These are phyloP conservation scores for Penicillium hesseltinei DNA, from an alignment of 2,329 filamentous ascomycete genomes.

Conservation along the genomic window DNA sequence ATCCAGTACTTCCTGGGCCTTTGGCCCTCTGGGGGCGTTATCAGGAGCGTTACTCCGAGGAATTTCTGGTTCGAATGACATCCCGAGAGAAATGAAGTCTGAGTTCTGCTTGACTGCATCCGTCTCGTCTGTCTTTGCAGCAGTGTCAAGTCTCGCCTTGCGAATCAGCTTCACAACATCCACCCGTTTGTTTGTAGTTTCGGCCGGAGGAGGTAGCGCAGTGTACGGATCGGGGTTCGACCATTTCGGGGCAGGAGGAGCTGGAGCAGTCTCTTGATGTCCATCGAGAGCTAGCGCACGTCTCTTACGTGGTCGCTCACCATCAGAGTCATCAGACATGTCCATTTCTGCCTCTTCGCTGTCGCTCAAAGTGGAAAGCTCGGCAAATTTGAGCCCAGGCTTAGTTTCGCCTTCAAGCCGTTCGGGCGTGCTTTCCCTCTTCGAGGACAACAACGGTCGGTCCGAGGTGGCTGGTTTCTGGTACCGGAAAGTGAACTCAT, in stretches of 20 bases:
- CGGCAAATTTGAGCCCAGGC: slow-evolving; percentile 35
- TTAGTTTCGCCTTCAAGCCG: slow-evolving; percentile 30
- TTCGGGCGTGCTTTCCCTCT: slow-evolving; percentile 39
- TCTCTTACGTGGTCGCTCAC: slow-evolving; percentile 41
- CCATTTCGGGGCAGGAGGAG: slow-evolving; percentile 66
- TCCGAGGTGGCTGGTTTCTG: slow-evolving; percentile 36
- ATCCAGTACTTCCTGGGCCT: slow-evolving; percentile 35
- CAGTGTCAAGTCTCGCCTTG: slow-evolving; percentile 71
- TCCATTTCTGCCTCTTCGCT: slow-evolving; percentile 50
- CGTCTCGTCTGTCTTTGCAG: slow-evolving; percentile 48
- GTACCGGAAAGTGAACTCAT: slow-evolving; percentile 44
- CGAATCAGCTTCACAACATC: slow-evolving; percentile 90
- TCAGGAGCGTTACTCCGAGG: slow-evolving; percentile 28
- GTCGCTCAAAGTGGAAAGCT: slow-evolving; percentile 42
- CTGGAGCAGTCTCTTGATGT: slow-evolving; percentile 23
- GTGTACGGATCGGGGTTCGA: slow-evolving; percentile 96
- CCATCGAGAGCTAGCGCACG: slow-evolving; percentile 31
- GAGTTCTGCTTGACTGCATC: slow-evolving; percentile 59
- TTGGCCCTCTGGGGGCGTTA: slow-evolving; percentile 40
- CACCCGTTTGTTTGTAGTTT: slow-evolving; percentile 67
- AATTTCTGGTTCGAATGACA: slow-evolving; percentile 45
- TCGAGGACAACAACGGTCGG: slow-evolving; percentile 36
- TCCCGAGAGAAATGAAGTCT: slow-evolving; percentile 88
- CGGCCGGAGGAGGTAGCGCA: slow-evolving; percentile 75
- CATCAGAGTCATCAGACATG: slow-evolving; percentile 37